phyloP scores from a whole-genome alignment of 1,284 basidiomycete species.

The Puccinia sorghi region DNA sequence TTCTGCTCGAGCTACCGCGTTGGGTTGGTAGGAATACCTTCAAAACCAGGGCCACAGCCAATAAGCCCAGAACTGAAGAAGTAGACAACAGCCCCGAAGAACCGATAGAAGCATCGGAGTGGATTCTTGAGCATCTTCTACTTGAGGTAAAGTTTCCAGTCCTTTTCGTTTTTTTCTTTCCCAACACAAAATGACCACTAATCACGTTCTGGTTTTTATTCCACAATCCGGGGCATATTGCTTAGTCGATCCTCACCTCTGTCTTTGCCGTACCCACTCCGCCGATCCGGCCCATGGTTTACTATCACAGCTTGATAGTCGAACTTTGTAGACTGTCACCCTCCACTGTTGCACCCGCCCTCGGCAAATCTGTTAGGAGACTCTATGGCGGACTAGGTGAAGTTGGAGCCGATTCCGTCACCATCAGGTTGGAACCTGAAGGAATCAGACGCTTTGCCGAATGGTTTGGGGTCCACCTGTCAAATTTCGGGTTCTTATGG shows the following conservation, averaged over 20 bases:
- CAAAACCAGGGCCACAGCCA: conserved; percentile 61
- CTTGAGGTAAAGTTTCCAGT: conserved; percentile 66
- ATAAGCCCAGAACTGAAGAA: conserved; percentile 52
- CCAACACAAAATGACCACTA: not conserved
- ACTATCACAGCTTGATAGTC: conserved; percentile 84
- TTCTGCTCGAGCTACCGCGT: conserved; percentile 82
- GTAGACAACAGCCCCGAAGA: conserved; percentile 55
- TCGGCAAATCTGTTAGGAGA: conserved; percentile 89
- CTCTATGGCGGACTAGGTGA: conserved; percentile 70
- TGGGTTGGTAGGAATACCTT: conserved; percentile 84
- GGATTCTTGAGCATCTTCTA: conserved; percentile 73
- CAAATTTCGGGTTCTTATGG: conserved; percentile 97
- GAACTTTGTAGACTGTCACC: conserved; percentile 92
- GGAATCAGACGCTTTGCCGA: conserved; percentile 77
- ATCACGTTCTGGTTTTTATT: not conserved
- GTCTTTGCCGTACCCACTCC: conserved; percentile 77
- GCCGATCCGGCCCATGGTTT: conserved; percentile 71
- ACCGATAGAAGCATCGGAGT: conserved; percentile 58
- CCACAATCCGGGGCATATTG: not conserved
- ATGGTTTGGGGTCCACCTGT: conserved; percentile 95
- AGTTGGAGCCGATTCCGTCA: conserved; percentile 51
- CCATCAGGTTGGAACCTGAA: conserved; percentile 72
- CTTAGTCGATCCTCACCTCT: conserved; percentile 69
- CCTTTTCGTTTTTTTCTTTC: conserved; percentile 13
- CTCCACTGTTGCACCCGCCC: conserved; percentile 86